Conservation (phyloP, 2,329 filamentous ascomycete species). For the Aspergillus quadrilineatus region DNA sequence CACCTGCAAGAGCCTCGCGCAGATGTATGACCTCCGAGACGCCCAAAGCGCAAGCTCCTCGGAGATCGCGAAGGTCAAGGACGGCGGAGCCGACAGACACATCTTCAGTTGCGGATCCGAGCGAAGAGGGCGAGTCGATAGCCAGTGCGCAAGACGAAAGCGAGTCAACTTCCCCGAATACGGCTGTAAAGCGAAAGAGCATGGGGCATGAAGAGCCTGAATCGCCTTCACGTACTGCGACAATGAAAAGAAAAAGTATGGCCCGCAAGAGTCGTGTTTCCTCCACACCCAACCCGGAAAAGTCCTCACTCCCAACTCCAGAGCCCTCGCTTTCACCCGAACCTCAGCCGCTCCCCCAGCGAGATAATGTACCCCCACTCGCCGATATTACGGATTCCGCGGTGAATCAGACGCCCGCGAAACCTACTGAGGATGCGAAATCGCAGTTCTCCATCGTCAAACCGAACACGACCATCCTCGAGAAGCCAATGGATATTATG, state of each 20-base stretch:
- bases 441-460: conserved; percentile 63
- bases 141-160: conserved; percentile 50
- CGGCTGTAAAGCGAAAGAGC: conserved; percentile 70
- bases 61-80: conserved; percentile 45
- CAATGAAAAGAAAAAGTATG: conserved; percentile 68
- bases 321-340: conserved; percentile 56
- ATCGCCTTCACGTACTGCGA: conserved; percentile 58
- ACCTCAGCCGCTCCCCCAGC: conserved; percentile 35
- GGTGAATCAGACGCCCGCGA: conserved; percentile 61
- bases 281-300: conserved; percentile 38
- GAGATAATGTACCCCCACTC: conserved; percentile 59
- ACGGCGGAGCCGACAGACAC: conserved; percentile 57
- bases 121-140: conserved; percentile 25
- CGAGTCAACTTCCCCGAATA: conserved; percentile 57
- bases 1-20: conserved; percentile 55
- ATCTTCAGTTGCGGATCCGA: conserved; percentile 52
- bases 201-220: conserved; percentile 48
- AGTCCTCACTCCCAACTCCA: conserved; percentile 48
- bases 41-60: conserved; percentile 35
- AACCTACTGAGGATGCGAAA: conserved; percentile 45
- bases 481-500: conserved; percentile 91
- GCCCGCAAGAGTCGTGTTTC: conserved; percentile 45
- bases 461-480: conserved; percentile 72
- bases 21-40: conserved; percentile 53
- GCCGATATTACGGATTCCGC: conserved; percentile 70